Base-by-base conservation (phyloP, 106 monocot genomes). In the Dioscorea dumetorum region DNA sequence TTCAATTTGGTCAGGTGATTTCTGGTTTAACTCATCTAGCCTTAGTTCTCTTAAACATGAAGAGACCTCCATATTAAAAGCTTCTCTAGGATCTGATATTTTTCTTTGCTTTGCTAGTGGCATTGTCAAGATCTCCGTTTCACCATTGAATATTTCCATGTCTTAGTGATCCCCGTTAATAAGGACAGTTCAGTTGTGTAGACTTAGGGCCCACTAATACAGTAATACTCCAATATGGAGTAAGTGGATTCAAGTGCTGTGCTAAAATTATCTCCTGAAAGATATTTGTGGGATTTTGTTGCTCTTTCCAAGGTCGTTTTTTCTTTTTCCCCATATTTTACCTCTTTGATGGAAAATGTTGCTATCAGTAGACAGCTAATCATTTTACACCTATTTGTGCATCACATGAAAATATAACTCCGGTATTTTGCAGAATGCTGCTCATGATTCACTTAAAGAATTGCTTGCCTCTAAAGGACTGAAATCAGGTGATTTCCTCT, bases 1-100 rank as follows among this genome's bases (percentile, higher is more conserved):
- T 94, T 67, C 79, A 90, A 72, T 78, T 91, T 68, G 95, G 95
- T 60, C 95, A 91, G 95, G 95, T 95, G 79, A 74, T 13, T 56
- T 20, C 13, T 35, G 16, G 23, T 66, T n/a, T 28, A 28, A 28
- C 28, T 28, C 28, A 28, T 28, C 28, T 28, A 28, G 28, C 3
- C n/a, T 33, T 10, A 12, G 41, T 7, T 18, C n/a, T 48, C 48
- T 34, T n/a, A 22, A 50, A 49, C 5, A 53, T 48, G 18, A 14
- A 62, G 49, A 10, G 18, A 19, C 22, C 19, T 21, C 22, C 19
- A 60, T 60, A 60, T 23, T 60, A 12, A 20, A 23, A 60, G 19
- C 54, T 56, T 56, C n/a, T 56, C 18, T 18, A 16, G 1, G 16
- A 19, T 56, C 54, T 18, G 15, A 2, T 18, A 0, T 5, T 56